These are phyloP conservation scores for Capsella bursapastoris DNA, from an alignment of 345 rosid species.

Conservation along the genomic window DNA sequence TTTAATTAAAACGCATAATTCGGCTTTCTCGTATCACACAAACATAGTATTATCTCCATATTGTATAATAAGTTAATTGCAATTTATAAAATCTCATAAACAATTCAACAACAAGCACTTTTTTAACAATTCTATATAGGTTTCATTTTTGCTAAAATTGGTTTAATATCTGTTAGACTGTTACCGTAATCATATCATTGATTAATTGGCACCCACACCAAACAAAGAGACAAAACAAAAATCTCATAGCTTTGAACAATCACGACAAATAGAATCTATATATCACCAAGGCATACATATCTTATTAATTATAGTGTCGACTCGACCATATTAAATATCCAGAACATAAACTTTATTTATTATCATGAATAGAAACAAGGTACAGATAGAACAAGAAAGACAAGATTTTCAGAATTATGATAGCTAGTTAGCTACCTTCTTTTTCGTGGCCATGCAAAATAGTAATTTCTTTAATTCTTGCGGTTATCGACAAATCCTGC, in stretches of 20 bases:
- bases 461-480: background rate
- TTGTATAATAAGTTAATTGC: background rate
- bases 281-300: background rate
- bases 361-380: background rate
- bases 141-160: background rate
- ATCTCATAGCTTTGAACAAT: background rate
- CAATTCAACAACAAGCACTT: background rate
- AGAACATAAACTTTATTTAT: background rate
- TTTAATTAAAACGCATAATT: no score
- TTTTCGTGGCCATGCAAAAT: conserved; percentile 1
- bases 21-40: background rate
- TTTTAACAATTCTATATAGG: background rate
- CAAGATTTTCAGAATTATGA: background rate
- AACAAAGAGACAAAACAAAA: background rate
- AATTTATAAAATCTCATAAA: background rate
- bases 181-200: background rate
- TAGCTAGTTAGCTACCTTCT: background rate
- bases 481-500: background rate
- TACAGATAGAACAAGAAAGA: background rate
- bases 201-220: background rate
- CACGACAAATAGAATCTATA: background rate
- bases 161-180: no score
- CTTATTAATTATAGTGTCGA: background rate
- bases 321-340: background rate
- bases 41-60: background rate